phyloP scores from a whole-genome alignment of 169 alveolate genomes.

The Blepharisma undulans region DNA sequence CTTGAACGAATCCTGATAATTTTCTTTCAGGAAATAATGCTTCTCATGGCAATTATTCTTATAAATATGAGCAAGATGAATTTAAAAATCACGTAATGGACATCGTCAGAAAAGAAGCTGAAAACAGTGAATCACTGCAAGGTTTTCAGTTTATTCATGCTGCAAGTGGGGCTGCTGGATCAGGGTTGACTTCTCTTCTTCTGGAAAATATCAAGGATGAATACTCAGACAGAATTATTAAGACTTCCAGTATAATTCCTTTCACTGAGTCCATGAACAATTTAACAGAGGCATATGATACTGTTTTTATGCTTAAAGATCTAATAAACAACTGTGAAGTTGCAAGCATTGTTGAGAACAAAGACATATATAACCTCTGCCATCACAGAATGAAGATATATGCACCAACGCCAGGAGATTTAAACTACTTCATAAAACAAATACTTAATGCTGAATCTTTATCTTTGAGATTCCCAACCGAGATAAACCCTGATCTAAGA shows the following conservation, averaged over 20 bases:
- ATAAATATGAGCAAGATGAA: slow-evolving; percentile 99
- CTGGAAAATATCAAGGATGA: slow-evolving; percentile 97
- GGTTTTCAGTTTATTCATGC: slow-evolving; percentile 98
- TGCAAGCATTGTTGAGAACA: slow-evolving; percentile 97
- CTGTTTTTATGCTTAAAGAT: slow-evolving; percentile 96
- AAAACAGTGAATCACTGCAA: slow-evolving; percentile 97
- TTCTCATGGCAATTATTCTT: slow-evolving; percentile 99
- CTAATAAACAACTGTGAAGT: slow-evolving; percentile 97
- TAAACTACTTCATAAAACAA: slow-evolving; percentile 95
- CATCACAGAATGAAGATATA: slow-evolving; percentile 97
- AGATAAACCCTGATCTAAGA: slow-evolving; percentile 87
- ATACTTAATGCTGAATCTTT: slow-evolving; percentile 95
- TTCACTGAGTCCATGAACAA: slow-evolving; percentile 98
- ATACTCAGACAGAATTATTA: slow-evolving; percentile 97
- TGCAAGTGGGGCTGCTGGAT: slow-evolving; percentile 99
- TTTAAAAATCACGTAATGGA: slow-evolving; percentile 96
- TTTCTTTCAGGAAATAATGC: slow-evolving; percentile 98
- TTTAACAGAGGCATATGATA: slow-evolving; percentile 98
- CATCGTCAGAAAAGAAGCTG: slow-evolving; percentile 98
- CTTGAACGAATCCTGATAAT: slow-evolving; percentile 97
- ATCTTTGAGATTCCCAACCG: slow-evolving; percentile 76
- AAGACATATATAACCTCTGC: slow-evolving; percentile 98
- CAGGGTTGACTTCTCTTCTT: slow-evolving; percentile 97
- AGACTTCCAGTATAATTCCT: slow-evolving; percentile 97
- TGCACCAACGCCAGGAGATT: slow-evolving; percentile 98